phyloP scores from a whole-genome alignment of 352 stramenopile genomes.

The Peronospora farinosa region DNA sequence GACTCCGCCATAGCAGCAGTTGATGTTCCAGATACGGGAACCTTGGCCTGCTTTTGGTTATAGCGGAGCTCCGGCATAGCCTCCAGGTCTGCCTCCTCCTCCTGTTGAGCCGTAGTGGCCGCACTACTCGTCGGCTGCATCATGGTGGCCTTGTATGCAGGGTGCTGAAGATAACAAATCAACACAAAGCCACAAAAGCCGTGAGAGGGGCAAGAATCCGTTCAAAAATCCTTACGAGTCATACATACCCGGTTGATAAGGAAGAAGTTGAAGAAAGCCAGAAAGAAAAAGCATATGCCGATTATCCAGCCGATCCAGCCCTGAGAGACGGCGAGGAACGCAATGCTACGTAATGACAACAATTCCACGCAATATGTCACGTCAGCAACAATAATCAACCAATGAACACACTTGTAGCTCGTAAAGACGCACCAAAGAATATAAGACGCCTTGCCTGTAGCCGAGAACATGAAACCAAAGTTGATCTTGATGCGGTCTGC shows the following conservation, averaged over 20 bases:
- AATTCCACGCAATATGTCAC: slow-evolving; percentile 2
- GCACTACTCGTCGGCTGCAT: slow-evolving; percentile 39
- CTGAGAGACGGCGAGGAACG: slow-evolving; percentile 76
- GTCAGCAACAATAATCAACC: slow-evolving; percentile 4
- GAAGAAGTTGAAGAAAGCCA: slow-evolving; percentile 85
- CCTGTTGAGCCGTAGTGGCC: slow-evolving; percentile 25
- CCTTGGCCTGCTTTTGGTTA: slow-evolving; percentile 50
- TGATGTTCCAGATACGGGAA: slow-evolving; percentile 20
- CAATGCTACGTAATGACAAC: slow-evolving; percentile 41
- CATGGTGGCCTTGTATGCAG: slow-evolving; percentile 73
- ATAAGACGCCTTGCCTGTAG: slow-evolving; percentile 73
- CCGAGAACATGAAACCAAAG: slow-evolving; percentile 87
- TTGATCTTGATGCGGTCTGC: slow-evolving; percentile 79
- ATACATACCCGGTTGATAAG: slow-evolving; percentile 68
- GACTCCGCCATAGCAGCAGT: slow-evolving; percentile 38
- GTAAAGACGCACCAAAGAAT: slow-evolving; percentile 61
- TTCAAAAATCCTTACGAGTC: slow-evolving; percentile 5
- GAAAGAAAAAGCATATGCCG: slow-evolving; percentile 63
- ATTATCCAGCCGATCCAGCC: slow-evolving; percentile 73
- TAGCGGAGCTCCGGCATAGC: slow-evolving; percentile 76
- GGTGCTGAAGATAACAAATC: slow-evolving; percentile 39
- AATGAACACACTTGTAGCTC: not conserved
- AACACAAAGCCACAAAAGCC: slow-evolving; percentile 4
- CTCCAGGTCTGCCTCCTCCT: slow-evolving; percentile 59
- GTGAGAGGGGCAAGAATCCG: not conserved